Evolutionary conservation across 352 stramenopile species (phyloP), one percentile per base, ranked within the genome.

Genomic region (Peronospora belbahrii): DNA sequence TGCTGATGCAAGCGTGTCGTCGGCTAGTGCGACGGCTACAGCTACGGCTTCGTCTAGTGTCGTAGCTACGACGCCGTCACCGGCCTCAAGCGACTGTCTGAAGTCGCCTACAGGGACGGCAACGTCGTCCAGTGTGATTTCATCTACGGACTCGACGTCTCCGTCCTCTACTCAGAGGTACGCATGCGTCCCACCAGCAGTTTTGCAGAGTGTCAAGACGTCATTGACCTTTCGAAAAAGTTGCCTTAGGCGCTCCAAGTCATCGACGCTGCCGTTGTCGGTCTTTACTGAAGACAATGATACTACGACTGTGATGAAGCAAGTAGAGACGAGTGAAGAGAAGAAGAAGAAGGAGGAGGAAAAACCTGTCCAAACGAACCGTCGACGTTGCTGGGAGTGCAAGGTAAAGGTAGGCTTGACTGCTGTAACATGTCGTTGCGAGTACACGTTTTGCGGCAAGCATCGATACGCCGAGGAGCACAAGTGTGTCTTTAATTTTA

Each of bases 391-490:
- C 69, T 96, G 85, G 74, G 59, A 82, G 38, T 96, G 87, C 58
- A 84, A 75, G 44, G 70, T 74, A 37, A 95, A 95, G 59, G 73
- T 96, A 4, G 78, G 76, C 0, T 57, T 95, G n/a, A 82, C 84
- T 0, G 87, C 84, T 1, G 74, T 96, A 28, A 85, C 69, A 23
- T 96, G 87, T 50, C 77, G 79, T 18, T 96, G 87, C 67, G 83
- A 86, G 41, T 95, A 85, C 56, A 88, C 84, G 32, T 96, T 95
- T 60, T 96, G 87, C 52, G 76, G 73, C 43, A 82, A 83, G 43
- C 87, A 96, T 52, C 81, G 86, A 2, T 95, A 95, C 44, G 83
- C 85, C 0, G 85, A 96, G 36, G 70, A 94, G 49, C 87, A 95
- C 76, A 65, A 69, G 24, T 95, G 85, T 59, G 56, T 60, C 0